These are phyloP conservation scores for Calocera cornea DNA, from an alignment of 768 basidiomycete genomes.

Conservation along the genomic window DNA sequence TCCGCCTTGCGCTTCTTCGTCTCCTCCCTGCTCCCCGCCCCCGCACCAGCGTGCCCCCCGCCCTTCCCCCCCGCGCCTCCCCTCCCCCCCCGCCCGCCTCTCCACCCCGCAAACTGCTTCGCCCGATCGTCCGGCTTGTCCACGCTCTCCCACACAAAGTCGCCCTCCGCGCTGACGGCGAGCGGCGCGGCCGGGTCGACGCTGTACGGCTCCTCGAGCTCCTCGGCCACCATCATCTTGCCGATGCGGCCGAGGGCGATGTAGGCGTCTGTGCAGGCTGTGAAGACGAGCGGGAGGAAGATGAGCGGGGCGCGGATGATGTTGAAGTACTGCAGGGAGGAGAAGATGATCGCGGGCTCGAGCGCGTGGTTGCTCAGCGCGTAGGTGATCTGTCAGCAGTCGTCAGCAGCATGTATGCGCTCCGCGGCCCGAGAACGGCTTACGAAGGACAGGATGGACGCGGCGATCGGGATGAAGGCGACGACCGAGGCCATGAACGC, in stretches of 20 bases:
- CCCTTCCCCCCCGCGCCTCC: not conserved
- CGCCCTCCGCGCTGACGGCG: constrained; percentile 32
- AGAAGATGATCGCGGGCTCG: constrained; percentile 42
- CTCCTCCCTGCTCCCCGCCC: constrained; percentile 8
- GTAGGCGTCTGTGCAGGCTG: constrained; percentile 35
- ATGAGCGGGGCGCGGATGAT: constrained; percentile 46
- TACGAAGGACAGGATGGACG: constrained; percentile 41
- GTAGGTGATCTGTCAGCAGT: constrained; percentile 44
- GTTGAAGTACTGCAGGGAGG: constrained; percentile 46
- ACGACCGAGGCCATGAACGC: constrained; percentile 32
- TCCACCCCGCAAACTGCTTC: not conserved
- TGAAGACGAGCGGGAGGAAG: constrained; percentile 43
- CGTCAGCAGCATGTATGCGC: not conserved
- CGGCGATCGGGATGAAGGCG: constrained; percentile 39
- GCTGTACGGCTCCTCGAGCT: constrained; percentile 34
- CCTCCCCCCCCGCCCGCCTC: not conserved
- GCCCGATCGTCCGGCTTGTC: constrained; percentile 7
- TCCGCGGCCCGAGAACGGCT: constrained; percentile 16
- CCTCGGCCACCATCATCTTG: constrained; percentile 41
- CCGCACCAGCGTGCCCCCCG: not conserved
- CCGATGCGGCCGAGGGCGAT: constrained; percentile 39
- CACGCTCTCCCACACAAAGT: constrained; percentile 18
- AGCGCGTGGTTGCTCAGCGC: constrained; percentile 41
- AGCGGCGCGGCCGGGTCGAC: constrained; percentile 29
- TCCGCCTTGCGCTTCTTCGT: constrained; percentile 11